Conservation (phyloP, 306 rosid genomes). For the Citrullus mucosospermus region DNA sequence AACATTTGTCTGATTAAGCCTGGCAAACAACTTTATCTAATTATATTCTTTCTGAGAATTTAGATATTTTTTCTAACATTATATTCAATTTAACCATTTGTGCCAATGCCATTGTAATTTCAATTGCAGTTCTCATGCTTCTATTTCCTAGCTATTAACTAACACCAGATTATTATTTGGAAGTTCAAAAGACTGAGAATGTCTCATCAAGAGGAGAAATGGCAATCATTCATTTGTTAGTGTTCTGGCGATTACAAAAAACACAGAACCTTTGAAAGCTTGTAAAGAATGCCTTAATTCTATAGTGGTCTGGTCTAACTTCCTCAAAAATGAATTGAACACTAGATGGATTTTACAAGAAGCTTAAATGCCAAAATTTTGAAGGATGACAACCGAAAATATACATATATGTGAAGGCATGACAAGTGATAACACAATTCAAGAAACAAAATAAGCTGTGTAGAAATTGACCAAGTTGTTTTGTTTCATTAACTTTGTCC, state of each 20-base stretch:
- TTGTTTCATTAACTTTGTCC: neutral
- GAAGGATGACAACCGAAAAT: neutral
- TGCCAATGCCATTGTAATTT: neutral
- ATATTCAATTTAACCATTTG: neutral
- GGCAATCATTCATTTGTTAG: neutral
- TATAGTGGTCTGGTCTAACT: neutral
- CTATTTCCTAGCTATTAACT: too few relatives aligned
- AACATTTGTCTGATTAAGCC: too few relatives aligned
- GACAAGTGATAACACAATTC: neutral
- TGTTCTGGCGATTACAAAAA: neutral
- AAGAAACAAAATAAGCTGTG: neutral
- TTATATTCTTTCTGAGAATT: neutral
- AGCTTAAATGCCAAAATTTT: neutral
- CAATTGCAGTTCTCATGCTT: too few relatives aligned
- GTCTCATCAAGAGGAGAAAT: neutral
- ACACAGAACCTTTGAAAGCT: neutral
- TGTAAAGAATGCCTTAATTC: neutral
- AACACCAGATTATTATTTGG: neutral
- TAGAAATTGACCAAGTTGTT: neutral
- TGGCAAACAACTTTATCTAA: neutral
- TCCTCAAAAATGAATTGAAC: neutral
- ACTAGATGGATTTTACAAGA: neutral
- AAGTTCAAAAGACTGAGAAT: too few relatives aligned
- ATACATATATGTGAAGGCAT: neutral
- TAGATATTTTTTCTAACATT: too few relatives aligned